Evolutionary conservation across 257 asterid genomes (phyloP).

Genomic region (Jaltomata sinuosa): DNA sequence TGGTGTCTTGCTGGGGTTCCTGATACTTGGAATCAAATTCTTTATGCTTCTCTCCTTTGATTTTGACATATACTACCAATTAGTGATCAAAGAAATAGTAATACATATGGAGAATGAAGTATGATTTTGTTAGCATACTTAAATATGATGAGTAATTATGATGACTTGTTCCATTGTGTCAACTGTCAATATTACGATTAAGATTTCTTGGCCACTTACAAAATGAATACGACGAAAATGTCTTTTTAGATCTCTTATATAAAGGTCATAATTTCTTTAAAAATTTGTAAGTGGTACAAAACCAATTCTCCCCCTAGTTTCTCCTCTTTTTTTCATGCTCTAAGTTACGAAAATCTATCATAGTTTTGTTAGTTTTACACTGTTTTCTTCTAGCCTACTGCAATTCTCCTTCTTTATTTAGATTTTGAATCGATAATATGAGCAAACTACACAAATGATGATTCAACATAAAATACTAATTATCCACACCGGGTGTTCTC

Average conservation of each 20-base stretch:
- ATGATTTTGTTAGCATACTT: background rate
- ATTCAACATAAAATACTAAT: background rate
- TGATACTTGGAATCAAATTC: constrained; percentile 61
- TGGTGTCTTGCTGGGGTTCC: constrained; percentile 65
- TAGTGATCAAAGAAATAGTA: background rate
- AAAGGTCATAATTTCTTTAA: no score
- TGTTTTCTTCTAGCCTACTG: no score
- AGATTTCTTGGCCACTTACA: no score
- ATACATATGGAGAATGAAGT: background rate
- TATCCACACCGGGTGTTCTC: background rate
- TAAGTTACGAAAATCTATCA: no score
- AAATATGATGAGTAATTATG: background rate
- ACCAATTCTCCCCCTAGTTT: no score
- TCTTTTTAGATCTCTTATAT: no score
- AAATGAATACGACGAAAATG: no score
- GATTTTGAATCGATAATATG: background rate
- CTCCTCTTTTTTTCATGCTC: no score
- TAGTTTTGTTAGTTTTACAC: no score
- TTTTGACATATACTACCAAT: background rate
- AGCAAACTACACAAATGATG: background rate
- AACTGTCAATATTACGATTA: background rate
- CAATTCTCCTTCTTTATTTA: background rate
- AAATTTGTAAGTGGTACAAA: no score
- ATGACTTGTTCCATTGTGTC: background rate
- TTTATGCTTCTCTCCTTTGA: constrained; percentile 16